Base-by-base conservation (phyloP, 192 early-diverging fungal species). In the Dissophora ornata region DNA sequence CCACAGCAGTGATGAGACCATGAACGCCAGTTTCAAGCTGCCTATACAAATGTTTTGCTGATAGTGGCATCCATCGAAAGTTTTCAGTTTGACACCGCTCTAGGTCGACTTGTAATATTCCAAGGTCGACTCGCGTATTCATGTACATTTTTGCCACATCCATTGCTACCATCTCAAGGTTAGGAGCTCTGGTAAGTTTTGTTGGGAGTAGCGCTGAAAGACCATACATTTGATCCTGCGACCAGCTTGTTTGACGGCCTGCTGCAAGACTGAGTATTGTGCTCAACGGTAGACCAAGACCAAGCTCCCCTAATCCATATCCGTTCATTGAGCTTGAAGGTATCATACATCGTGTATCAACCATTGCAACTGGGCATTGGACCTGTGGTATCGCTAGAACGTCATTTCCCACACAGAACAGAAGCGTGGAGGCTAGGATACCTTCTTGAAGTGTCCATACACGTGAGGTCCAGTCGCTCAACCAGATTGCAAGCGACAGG, bases 391-490 rank as follows among this genome's bases (percentile, higher is more conserved):
- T 28, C 12, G 58, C 46, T 8, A 60, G 26, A 16, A 60, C 58
- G 3, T 60, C 0, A 3, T 48, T 9, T 48, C 58, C 44, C 8
- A 60, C 45, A 47, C 58, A 60, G 45, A 48, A 60, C 21, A 60
- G 19, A 15, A 60, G 58, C 29, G 46, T 60, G 13, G 58, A 60
- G 46, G 42, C 58, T 45, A 60, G 58, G 9, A 47, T 18, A 5
- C 42, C 45, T 34, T 60, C 58, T 49, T 60, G 45, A 0, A 60
- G 33, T 18, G 58, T 60, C 58, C 58, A 60, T 2, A 60, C 11
- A n/a, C 58, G 10, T 33, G 58, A 60, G 26, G 45, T 25, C 45
- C 58, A 60, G 46, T 60, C 58, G 48, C 58, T 60, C 18, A 60
- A 15, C 10, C 12, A 28, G 30, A 60, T 34, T 60, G 58, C 58